These are phyloP conservation scores for Annulohypoxylon stygium DNA, from an alignment of 495 filamentous ascomycete species.

Conservation along the genomic window DNA sequence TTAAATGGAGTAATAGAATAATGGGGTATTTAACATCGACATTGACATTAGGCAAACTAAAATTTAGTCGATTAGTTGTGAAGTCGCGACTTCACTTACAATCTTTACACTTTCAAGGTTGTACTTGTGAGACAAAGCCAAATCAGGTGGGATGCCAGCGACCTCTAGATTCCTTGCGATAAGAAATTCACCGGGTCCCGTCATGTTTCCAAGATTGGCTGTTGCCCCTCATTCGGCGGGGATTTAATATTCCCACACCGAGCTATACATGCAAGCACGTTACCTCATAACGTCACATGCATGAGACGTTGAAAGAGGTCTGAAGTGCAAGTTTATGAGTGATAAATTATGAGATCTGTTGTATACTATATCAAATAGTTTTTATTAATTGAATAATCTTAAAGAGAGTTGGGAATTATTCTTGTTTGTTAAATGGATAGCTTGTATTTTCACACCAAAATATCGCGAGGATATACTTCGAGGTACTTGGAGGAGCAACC, in stretches of 20 bases:
- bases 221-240: conserved; percentile 28
- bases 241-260: conserved; percentile 30
- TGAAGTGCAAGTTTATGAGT: neutral
- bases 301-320: neutral
- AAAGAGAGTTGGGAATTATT: neutral
- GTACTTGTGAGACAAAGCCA: neutral
- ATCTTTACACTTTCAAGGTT: neutral
- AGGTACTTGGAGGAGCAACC: neutral
- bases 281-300: neutral
- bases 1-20: neutral
- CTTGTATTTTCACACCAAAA: neutral
- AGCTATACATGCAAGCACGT: conserved; percentile 3
- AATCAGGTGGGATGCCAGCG: conserved; percentile 8
- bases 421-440: neutral
- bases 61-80: neutral
- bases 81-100: neutral
- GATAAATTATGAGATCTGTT: neutral
- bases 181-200: conserved; percentile 13
- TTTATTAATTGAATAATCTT: neutral
- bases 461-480: neutral
- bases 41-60: neutral
- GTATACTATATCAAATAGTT: neutral
- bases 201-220: neutral
- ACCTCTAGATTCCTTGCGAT: conserved; percentile 3
- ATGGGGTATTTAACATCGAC: neutral